These are phyloP conservation scores for Xylaria sp. DNA, from an alignment of 2,329 filamentous ascomycete species.

Conservation along the genomic window DNA sequence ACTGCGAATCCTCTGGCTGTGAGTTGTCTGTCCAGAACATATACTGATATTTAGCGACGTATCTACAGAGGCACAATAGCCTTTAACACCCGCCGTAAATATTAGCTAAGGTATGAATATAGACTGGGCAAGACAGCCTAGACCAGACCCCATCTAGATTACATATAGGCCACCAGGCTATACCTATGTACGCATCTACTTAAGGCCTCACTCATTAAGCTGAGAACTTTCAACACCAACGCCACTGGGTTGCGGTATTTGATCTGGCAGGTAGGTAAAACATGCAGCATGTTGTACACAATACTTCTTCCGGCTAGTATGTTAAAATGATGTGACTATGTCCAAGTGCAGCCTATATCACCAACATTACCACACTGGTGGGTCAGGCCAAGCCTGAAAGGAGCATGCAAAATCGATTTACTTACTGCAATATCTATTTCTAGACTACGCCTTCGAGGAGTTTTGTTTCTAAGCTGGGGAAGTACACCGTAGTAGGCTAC, in stretches of 20 bases:
- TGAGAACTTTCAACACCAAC: no score
- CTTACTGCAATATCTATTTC: neutral
- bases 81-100: neutral
- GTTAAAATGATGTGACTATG: neutral
- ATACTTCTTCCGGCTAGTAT: neutral
- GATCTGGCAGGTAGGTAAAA: neutral
- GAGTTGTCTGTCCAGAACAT: neutral
- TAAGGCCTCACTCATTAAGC: no score
- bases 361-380: slow-evolving; percentile 3
- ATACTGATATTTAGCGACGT: neutral
- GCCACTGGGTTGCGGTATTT: neutral
- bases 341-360: neutral
- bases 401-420: neutral
- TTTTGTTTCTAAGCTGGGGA: neutral
- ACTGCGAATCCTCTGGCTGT: neutral
- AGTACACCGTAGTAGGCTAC: no score
- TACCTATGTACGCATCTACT: no score
- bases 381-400: neutral
- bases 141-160: neutral
- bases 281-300: neutral
- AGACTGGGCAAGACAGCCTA: slow-evolving; percentile 20
- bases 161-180: no score
- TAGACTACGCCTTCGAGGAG: neutral
- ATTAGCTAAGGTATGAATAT: neutral
- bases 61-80: neutral